Evolutionary conservation across 2,329 filamentous ascomycete genomes (phyloP).

Genomic region (Trichoderma afroharzianum): DNA sequence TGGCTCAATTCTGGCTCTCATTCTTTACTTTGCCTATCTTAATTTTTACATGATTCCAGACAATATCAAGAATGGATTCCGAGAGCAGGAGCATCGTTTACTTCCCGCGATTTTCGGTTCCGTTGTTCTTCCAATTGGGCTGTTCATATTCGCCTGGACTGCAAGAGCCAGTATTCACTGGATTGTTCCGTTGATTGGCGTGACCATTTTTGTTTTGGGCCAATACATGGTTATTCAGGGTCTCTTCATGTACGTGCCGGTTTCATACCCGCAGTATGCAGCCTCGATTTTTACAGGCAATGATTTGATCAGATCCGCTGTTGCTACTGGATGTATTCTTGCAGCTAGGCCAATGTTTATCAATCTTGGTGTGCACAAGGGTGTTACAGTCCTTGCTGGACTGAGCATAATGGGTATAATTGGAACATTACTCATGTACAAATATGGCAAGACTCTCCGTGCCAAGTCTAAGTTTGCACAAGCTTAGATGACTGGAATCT

Average conservation of each 20-base stretch:
- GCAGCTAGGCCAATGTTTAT: background rate
- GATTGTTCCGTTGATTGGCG: background rate
- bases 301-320: background rate
- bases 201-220: background rate
- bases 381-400: background rate
- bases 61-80: background rate
- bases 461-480: background rate
- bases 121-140: background rate
- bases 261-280: background rate
- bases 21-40: constrained; percentile 4
- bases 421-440: background rate
- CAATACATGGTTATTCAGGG: background rate
- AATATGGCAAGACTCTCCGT: background rate
- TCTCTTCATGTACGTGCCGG: background rate
- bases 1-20: background rate
- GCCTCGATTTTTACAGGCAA: background rate
- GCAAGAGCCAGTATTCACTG: background rate
- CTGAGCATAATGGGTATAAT: background rate
- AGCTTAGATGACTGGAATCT: background rate
- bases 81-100: background rate
- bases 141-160: constrained; percentile 8
- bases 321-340: background rate
- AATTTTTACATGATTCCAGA: background rate
- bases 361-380: background rate
- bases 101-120: background rate